phyloP scores from a whole-genome alignment of 2,329 filamentous ascomycete genomes.

The Ophidiomyces ophidiicola region DNA sequence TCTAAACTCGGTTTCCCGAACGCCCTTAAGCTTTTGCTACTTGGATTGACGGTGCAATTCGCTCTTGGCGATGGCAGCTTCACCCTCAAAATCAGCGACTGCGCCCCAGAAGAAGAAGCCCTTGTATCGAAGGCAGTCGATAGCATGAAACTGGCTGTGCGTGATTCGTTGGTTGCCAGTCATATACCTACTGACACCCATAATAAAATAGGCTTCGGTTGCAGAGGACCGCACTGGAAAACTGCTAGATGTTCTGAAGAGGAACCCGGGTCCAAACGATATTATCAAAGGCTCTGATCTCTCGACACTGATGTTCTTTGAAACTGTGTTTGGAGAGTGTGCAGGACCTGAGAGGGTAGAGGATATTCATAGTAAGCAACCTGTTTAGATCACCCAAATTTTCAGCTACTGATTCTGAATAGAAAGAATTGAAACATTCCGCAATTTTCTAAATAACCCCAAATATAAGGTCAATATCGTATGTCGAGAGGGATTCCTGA shows the following conservation, averaged over 20 bases:
- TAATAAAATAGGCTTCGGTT: background rate
- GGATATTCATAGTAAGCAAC: constrained; percentile 2
- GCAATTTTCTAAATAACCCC: background rate
- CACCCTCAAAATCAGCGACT: constrained; percentile 4
- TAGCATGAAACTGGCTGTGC: constrained; percentile 6
- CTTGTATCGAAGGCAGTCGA: background rate
- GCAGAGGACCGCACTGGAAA: constrained; percentile 4
- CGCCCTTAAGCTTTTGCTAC: background rate
- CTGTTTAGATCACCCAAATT: background rate
- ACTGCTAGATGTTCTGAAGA: constrained; percentile 1
- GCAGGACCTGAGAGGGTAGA: background rate
- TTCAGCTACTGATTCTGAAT: background rate
- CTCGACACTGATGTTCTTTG: constrained; percentile 3
- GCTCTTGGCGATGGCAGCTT: background rate
- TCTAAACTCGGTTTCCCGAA: background rate
- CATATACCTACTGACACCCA: background rate
- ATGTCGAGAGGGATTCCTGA: constrained; percentile 5
- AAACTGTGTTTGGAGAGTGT: constrained; percentile 4
- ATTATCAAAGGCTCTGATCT: constrained; percentile 5
- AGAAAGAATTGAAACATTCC: constrained; percentile 3
- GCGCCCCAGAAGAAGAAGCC: background rate
- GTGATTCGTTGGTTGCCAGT: background rate
- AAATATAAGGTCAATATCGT: constrained; percentile 6
- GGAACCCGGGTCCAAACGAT: background rate
- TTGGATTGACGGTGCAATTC: background rate